Conservation (phyloP, 768 basidiomycete species). For the Rhizopogon sp. region DNA sequence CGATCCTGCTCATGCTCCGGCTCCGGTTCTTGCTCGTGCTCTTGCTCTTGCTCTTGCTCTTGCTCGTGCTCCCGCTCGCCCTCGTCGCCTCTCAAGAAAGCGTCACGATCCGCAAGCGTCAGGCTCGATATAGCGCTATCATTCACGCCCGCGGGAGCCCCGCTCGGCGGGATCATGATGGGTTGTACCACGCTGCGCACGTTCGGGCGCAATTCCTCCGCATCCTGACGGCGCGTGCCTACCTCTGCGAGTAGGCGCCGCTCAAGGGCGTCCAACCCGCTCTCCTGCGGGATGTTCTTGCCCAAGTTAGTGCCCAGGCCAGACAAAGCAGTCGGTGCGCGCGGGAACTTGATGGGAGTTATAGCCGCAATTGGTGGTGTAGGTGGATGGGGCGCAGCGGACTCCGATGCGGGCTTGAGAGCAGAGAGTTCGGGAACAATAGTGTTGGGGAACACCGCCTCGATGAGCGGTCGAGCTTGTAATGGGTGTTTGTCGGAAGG, state of each 20-base stretch:
- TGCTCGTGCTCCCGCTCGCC: constrained; percentile 6
- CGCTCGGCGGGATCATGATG: constrained; percentile 32
- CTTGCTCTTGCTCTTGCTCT: constrained; percentile 14
- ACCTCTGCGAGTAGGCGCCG: constrained; percentile 64
- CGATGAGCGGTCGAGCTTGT: constrained; percentile 20
- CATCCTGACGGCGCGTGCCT: constrained; percentile 52
- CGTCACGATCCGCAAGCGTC: constrained; percentile 31
- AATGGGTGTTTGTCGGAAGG: constrained; percentile 35
- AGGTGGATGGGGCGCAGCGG: constrained; percentile 30
- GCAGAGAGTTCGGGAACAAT: constrained; percentile 5
- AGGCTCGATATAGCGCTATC: constrained; percentile 47
- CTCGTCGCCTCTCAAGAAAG: constrained; percentile 8
- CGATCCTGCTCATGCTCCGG: constrained; percentile 16
- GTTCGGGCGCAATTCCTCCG: constrained; percentile 24
- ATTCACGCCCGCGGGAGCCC: constrained; percentile 25
- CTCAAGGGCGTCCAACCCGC: constrained; percentile 72
- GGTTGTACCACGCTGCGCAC: constrained; percentile 34
- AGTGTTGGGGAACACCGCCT: constrained; percentile 25
- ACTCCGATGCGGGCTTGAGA: constrained; percentile 10
- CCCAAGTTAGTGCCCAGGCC: constrained; percentile 19
- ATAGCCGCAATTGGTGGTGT: constrained; percentile 48
- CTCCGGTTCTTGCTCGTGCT: constrained; percentile 12
- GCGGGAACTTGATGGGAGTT: constrained; percentile 28
- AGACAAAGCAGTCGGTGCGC: constrained; percentile 24
- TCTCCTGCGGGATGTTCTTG: constrained; percentile 30